Evolutionary conservation across 768 basidiomycete genomes (phyloP).

Genomic region (Trametes elegans): DNA sequence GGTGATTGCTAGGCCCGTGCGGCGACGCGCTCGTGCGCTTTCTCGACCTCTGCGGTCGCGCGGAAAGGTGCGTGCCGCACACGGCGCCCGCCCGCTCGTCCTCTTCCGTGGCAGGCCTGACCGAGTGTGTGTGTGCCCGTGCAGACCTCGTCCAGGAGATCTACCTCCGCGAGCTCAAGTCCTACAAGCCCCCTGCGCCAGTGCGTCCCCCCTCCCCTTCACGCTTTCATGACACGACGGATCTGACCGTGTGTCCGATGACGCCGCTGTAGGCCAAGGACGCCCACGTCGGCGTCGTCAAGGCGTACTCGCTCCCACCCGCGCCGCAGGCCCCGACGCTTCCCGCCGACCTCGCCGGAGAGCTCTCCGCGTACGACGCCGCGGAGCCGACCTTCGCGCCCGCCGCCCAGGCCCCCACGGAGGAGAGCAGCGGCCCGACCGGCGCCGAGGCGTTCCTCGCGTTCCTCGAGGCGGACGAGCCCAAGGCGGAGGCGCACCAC

Average conservation of each 20-base stretch:
- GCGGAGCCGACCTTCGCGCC: conserved; percentile 59
- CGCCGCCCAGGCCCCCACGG: conserved; percentile 32
- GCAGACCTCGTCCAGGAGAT: conserved; percentile 91
- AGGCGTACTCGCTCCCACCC: conserved; percentile 73
- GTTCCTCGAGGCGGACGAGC: conserved; percentile 80
- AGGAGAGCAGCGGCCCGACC: conserved; percentile 30
- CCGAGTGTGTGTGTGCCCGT: neutral
- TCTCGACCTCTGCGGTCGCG: conserved; percentile 56
- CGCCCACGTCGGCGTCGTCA: conserved; percentile 86
- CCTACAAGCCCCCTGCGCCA: conserved; percentile 74
- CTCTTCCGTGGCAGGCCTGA: conserved; percentile 27
- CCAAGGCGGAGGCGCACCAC: conserved; percentile 59
- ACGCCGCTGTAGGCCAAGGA: conserved; percentile 66
- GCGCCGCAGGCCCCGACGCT: conserved; percentile 73
- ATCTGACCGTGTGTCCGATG: neutral
- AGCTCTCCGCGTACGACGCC: conserved; percentile 83
- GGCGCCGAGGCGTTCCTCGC: conserved; percentile 72
- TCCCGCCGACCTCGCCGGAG: conserved; percentile 82
- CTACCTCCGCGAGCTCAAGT: conserved; percentile 86
- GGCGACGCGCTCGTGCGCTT: conserved; percentile 49
- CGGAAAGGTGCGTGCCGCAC: conserved; percentile 56
- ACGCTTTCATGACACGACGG: neutral
- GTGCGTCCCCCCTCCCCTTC: conserved; percentile 46
- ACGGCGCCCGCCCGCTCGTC: neutral
- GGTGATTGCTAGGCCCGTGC: conserved; percentile 45